These are phyloP conservation scores for Aspergillus melleus DNA, from an alignment of 2,329 filamentous ascomycete genomes.

Conservation along the genomic window DNA sequence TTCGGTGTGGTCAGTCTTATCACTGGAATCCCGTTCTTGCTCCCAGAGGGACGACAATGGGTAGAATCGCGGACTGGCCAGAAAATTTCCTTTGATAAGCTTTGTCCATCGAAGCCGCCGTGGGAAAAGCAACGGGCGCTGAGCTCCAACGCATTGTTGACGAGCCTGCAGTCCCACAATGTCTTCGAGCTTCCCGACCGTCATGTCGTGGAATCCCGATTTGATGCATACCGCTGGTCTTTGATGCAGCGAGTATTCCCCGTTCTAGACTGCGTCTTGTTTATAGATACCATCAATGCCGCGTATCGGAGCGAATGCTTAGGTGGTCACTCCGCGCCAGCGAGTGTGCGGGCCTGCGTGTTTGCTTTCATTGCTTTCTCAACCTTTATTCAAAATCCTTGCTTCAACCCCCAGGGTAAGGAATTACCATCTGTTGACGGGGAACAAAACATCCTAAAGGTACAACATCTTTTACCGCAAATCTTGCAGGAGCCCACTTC, in stretches of 20 bases:
- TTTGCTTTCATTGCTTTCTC: slow-evolving; percentile 50
- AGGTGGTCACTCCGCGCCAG: slow-evolving; percentile 22
- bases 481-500: slow-evolving; percentile 45
- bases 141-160: slow-evolving; percentile 20
- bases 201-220: slow-evolving; percentile 30
- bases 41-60: slow-evolving; percentile 50
- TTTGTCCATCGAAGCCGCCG: slow-evolving; percentile 27
- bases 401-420: slow-evolving; percentile 4
- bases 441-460: slow-evolving; percentile 44
- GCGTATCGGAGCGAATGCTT: slow-evolving; percentile 43
- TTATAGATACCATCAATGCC: slow-evolving; percentile 45
- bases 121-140: slow-evolving; percentile 38
- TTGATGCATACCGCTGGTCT: slow-evolving; percentile 33
- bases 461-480: slow-evolving; percentile 45
- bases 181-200: slow-evolving; percentile 39
- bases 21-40: slow-evolving; percentile 53
- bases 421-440: slow-evolving; percentile 34
- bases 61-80: slow-evolving; percentile 49
- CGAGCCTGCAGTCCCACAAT: slow-evolving; percentile 20
- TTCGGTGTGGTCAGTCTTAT: slow-evolving; percentile 50
- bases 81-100: slow-evolving; percentile 30
- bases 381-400: slow-evolving; percentile 26
- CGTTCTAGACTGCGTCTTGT: slow-evolving; percentile 49
- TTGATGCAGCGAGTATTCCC: slow-evolving; percentile 51
- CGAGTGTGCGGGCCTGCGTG: slow-evolving; percentile 49